These are phyloP conservation scores for Fusarium concolor DNA, from an alignment of 2,329 filamentous ascomycete species.

Conservation along the genomic window DNA sequence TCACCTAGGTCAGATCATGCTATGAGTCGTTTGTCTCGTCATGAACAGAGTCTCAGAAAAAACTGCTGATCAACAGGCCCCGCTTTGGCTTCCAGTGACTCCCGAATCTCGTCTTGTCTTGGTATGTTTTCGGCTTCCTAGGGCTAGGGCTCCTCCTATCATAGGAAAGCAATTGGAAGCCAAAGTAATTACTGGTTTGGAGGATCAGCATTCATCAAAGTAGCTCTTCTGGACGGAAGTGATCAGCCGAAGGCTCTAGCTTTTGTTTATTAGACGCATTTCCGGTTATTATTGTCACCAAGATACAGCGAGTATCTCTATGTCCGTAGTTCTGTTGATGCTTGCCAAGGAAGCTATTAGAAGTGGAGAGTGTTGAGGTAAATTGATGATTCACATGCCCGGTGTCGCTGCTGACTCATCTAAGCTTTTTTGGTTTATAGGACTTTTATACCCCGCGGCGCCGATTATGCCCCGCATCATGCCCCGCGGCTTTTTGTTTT, in stretches of 20 bases:
- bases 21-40: background rate
- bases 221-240: background rate
- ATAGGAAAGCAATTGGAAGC: background rate
- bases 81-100: background rate
- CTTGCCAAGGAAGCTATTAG: background rate
- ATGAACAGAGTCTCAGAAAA: background rate
- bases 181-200: too few species aligned
- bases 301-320: too few species aligned
- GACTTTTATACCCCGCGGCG: constrained; percentile 7
- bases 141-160: constrained; percentile 6
- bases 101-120: background rate
- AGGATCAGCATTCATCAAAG: background rate
- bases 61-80: background rate
- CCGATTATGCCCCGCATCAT: constrained; percentile 14
- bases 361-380: background rate
- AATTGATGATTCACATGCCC: constrained; percentile 5
- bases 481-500: constrained; percentile 7
- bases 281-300: background rate
- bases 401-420: constrained; percentile 12
- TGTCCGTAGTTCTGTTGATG: too few species aligned
- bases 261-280: background rate
- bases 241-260: background rate
- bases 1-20: constrained; percentile 1
- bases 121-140: background rate
- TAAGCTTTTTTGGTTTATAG: background rate